Base-by-base conservation (phyloP, 1,139 yeast genomes). In the Geotrichum carabidarum region DNA sequence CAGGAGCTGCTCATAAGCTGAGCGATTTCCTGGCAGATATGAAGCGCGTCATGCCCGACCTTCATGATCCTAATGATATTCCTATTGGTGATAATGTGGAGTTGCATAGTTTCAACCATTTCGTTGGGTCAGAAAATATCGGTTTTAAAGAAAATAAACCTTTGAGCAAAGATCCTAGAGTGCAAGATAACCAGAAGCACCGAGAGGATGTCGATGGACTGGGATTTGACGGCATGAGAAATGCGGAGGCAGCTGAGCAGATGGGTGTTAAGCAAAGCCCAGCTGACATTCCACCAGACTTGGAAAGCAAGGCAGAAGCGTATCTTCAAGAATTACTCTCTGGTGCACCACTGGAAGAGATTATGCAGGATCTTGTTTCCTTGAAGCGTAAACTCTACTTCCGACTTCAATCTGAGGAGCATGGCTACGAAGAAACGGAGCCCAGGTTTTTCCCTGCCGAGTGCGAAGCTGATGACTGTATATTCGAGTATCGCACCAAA, bases 121-220 rank as follows among this genome's bases (percentile, higher is more conserved):
- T 94, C 63, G 93, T 96, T 0, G 96, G 97, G 31, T 86, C 81
- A 58, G 95, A 89, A 35, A 91, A 91, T 65, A 74, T 75, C 53
- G 98, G 98, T 51, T 79, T 91, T 36, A 76, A 95, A 58, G 97
- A 90, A 59, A 82, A 80, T 66, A 91, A 91, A 72, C 82, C 84
- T 56, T 80, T 83, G 55, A 87, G 96, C 17, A 78, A 83, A 1
- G 98, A 91, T 69, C 78, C 89, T 0, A 79, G 98, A 65, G 84
- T 91, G 45, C 84, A 84, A 54, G 82, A 83, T 50, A 86, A 78
- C 64, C 74, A 74, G 11, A 71, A 68, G 22, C 97, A 91, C 66
- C 73, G 75, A 55, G 73, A 74, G 17, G 97, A 91, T 68, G 94
- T 90, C 11, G 79, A 74, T 9, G 97, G 97, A 7, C 74, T 75